These are phyloP conservation scores for Botrytis paeoniae DNA, from an alignment of 2,329 filamentous ascomycete species.

Conservation along the genomic window DNA sequence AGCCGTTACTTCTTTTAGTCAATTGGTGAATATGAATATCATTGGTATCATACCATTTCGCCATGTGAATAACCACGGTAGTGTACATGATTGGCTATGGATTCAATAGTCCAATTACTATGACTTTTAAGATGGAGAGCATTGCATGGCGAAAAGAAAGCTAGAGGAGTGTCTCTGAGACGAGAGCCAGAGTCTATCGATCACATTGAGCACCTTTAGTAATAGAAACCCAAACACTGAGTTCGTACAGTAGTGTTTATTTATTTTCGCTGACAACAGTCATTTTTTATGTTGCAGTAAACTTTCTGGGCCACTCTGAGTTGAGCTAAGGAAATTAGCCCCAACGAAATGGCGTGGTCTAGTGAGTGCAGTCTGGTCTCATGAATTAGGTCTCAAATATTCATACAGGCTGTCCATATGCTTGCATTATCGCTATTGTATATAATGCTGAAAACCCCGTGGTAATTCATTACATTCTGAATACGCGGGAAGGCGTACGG, in stretches of 20 bases:
- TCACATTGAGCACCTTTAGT: neutral
- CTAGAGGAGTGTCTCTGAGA: neutral
- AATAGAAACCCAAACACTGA: rapidly evolving
- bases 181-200: neutral
- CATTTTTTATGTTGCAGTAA: neutral
- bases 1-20: neutral
- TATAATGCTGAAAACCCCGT: too few species aligned
- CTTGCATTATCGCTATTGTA: too few species aligned
- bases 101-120: neutral
- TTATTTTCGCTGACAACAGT: neutral
- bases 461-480: too few species aligned
- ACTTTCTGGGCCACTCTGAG: neutral
- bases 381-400: too few species aligned
- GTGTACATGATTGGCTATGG: too few species aligned
- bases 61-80: neutral
- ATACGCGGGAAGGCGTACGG: neutral
- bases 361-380: neutral
- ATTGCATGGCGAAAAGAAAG: neutral
- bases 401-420: too few species aligned
- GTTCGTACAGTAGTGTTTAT: neutral
- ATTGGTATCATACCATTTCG: neutral
- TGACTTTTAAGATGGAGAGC: neutral
- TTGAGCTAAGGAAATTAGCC: neutral
- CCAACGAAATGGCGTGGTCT: neutral
- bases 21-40: neutral